A percentile compares a stretch with the other conserved stretches of the same genome.
Evolutionary conservation across 495 filamentous ascomycete genomes (phyloP).

Genomic region (Podospora fimiseda): DNA sequence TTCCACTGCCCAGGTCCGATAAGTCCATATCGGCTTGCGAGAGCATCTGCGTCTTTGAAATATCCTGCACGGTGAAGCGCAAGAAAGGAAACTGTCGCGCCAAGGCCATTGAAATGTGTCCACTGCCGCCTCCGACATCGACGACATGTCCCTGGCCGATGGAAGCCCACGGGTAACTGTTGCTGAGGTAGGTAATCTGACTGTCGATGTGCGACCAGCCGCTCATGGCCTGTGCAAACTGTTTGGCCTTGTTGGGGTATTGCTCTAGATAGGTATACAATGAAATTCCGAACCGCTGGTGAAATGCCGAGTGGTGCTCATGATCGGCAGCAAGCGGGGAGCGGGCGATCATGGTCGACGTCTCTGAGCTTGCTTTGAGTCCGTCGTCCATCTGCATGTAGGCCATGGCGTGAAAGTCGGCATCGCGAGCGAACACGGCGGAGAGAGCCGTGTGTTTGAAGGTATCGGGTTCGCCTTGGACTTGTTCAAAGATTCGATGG

Average conservation of each 20-base stretch:
- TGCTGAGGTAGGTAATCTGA: background rate
- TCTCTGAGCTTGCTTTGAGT: background rate
- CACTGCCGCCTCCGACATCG: background rate
- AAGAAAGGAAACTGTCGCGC: background rate
- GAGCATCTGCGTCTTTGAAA: background rate
- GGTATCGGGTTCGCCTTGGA: background rate
- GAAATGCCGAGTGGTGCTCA: background rate
- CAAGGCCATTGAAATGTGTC: background rate
- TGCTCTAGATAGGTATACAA: background rate
- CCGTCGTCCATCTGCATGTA: background rate
- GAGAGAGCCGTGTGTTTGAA: background rate
- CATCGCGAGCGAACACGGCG: background rate
- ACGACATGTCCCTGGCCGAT: background rate
- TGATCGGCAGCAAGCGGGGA: background rate
- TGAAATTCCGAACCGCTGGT: background rate
- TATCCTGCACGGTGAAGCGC: background rate
- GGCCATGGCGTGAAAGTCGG: background rate
- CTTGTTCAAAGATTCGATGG: background rate
- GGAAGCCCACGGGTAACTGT: background rate
- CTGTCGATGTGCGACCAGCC: background rate
- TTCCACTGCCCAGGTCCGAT: background rate
- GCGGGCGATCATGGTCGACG: background rate
- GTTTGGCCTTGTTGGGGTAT: background rate
- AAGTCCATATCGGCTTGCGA: background rate
- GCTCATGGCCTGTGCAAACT: background rate